Percentiles rank a stretch among this genome's conserved stretches.
These are phyloP conservation scores for Colletotrichum viniferum DNA, from an alignment of 2,329 filamentous ascomycete species.

Conservation along the genomic window DNA sequence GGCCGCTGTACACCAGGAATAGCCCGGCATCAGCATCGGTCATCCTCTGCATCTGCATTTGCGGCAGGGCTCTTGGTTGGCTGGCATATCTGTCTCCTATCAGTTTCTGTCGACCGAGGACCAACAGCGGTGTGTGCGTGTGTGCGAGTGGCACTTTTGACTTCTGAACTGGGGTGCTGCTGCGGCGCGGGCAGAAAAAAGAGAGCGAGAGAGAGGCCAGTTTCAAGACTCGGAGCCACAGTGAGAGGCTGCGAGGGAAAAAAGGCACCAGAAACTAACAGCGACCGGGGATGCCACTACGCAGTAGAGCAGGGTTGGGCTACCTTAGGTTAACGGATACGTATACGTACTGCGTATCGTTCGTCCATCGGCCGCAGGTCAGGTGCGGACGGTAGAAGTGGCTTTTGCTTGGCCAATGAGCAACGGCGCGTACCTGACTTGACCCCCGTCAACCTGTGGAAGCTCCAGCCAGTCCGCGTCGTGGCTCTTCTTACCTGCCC, in stretches of 20 bases:
- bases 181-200: neutral
- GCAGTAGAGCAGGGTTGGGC: neutral
- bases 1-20: neutral
- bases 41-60: neutral
- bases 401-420: conserved; percentile 7
- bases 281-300: neutral
- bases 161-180: neutral
- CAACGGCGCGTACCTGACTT: conserved; percentile 1
- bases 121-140: conserved; percentile 10
- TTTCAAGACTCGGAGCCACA: neutral
- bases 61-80: neutral
- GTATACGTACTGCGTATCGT: neutral
- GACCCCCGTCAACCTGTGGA: neutral
- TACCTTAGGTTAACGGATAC: neutral
- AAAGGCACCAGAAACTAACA: conserved; percentile 13
- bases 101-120: neutral
- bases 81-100: conserved; percentile 5
- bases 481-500: neutral
- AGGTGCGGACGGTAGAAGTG: conserved; percentile 8
- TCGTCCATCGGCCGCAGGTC: conserved; percentile 12
- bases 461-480: neutral
- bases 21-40: neutral
- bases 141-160: neutral
- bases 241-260: neutral
- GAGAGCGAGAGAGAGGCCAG: neutral